Base-by-base conservation (phyloP, 352 stramenopile species). In the Phytophthora citrophthora region DNA sequence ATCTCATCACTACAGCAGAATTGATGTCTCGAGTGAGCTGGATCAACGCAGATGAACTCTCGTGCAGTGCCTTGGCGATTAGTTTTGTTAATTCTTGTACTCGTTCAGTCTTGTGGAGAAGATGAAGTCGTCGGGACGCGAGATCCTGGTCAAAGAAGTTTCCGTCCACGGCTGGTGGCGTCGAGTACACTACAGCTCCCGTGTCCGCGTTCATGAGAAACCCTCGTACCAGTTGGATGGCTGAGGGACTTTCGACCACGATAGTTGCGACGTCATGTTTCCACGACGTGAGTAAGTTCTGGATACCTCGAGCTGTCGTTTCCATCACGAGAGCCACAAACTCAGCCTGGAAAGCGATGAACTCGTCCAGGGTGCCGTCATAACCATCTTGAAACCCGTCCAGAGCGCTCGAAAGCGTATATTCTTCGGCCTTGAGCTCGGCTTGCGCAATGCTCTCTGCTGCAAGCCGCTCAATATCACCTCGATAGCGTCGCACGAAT, bases 331-430 rank as follows among this genome's bases (percentile, higher is more conserved):
- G 45, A 23, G 52, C 43, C 3, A 87, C 70, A 24, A 83, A 74
- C 2, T 45, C 52, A 55, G 45, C 63, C 24, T 86, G 74, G 47
- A 89, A 89, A 7, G 27, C 27, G 5, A 76, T 26, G 44, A 89
- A 89, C 26, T 63, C 57, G 15, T 81, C 70, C 34, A 76, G 52
- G 4, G 79, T 85, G 36, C 71, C 69, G 15, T 68, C 54, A 44
- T 23, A 68, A 6, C 39, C 52, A 15, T 68, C 48, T 41, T 65
- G 36, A 32, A 74, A 62, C 4, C 65, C 69, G 39, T 50, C 64
- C 11, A 90, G 52, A 18, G 78, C 81, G 6, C 38, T 81, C 8
- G 76, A 64, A 23, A 90, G 64, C 16, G 78, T 88, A 59, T 90
- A 90, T 12, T 72, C 63, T 31, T 87, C 75, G 0, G 76, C 81